Evolutionary conservation across 257 asterid genomes (phyloP).

Genomic region (Ilex asprella): DNA sequence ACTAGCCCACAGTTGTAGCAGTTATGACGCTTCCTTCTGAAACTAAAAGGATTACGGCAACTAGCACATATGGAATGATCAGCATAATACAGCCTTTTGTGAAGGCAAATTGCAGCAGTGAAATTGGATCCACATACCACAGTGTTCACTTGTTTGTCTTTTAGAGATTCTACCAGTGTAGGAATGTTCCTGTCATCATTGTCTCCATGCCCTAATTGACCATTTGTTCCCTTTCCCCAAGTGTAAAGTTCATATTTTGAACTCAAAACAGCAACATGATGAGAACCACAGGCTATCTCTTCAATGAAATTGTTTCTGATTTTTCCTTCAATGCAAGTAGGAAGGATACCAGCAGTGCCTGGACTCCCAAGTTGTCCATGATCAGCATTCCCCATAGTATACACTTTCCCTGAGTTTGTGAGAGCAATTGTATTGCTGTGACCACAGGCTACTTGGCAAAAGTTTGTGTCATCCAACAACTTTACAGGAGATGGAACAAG

Average conservation of each 20-base stretch:
- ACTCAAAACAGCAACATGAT: slow-evolving; percentile 56
- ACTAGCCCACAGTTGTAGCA: slow-evolving; percentile 76
- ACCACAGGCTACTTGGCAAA: slow-evolving; percentile 66
- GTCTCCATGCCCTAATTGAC: slow-evolving; percentile 76
- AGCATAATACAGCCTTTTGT: slow-evolving; percentile 25
- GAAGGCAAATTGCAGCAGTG: slow-evolving; percentile 58
- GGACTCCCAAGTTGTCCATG: slow-evolving; percentile 38
- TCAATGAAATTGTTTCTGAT: slow-evolving; percentile 30
- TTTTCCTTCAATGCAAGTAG: slow-evolving; percentile 39
- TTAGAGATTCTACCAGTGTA: slow-evolving; percentile 50
- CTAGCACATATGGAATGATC: slow-evolving; percentile 55
- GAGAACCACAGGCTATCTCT: slow-evolving; percentile 69
- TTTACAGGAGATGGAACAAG: slow-evolving; percentile 34
- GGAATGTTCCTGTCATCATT: slow-evolving; percentile 41
- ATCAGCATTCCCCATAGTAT: slow-evolving; percentile 48
- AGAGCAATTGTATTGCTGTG: slow-evolving; percentile 62
- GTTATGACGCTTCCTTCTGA: slow-evolving; percentile 54
- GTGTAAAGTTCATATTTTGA: slow-evolving; percentile 59
- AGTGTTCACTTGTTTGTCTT: slow-evolving; percentile 45
- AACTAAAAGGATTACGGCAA: slow-evolving; percentile 46
- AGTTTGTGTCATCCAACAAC: slow-evolving; percentile 25
- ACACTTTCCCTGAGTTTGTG: slow-evolving; percentile 52
- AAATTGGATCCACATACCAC: slow-evolving; percentile 53
- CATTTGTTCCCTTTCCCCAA: slow-evolving; percentile 69
- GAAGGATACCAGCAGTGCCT: slow-evolving; percentile 24